Conservation (phyloP, 2,329 filamentous ascomycete genomes). For the Immersiporthe knoxdaviesiana region DNA sequence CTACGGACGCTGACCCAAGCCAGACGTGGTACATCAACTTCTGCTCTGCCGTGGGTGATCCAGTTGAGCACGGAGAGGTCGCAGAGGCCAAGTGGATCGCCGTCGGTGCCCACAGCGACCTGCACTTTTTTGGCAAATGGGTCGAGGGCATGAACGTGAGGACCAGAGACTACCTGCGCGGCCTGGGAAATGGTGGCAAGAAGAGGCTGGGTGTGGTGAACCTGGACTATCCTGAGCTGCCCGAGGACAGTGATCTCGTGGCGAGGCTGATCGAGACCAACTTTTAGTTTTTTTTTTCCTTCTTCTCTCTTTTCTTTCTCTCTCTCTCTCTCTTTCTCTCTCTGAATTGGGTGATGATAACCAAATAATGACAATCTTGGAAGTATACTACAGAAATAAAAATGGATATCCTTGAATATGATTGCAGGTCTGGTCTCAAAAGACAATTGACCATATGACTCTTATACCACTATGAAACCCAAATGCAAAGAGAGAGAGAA, state of each 20-base stretch:
- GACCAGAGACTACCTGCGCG: slow-evolving; percentile 39
- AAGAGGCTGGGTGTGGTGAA: slow-evolving; percentile 35
- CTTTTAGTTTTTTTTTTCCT: slow-evolving; percentile 35
- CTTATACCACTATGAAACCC: no score
- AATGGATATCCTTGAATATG: no score
- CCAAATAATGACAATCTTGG: no score
- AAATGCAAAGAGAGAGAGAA: neutral
- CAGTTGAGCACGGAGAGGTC: slow-evolving; percentile 41
- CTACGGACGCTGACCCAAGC: slow-evolving; percentile 32
- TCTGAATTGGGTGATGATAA: neutral
- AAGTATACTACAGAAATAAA: no score
- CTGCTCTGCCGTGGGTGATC: slow-evolving; percentile 46
- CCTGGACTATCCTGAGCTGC: slow-evolving; percentile 29
- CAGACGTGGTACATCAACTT: slow-evolving; percentile 48
- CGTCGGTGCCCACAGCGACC: slow-evolving; percentile 45
- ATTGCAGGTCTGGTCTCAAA: no score
- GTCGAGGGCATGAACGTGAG: slow-evolving; percentile 48
- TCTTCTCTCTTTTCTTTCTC: no score
- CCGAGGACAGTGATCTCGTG: slow-evolving; percentile 45
- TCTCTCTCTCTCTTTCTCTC: no score
- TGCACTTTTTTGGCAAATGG: slow-evolving; percentile 42
- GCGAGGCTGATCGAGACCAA: slow-evolving; percentile 46
- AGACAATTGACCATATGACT: no score
- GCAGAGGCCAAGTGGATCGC: slow-evolving; percentile 49
- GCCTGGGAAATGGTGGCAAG: slow-evolving; percentile 32